Base-by-base conservation (phyloP, 805 yeast species). In the Spathaspora arborariae region DNA sequence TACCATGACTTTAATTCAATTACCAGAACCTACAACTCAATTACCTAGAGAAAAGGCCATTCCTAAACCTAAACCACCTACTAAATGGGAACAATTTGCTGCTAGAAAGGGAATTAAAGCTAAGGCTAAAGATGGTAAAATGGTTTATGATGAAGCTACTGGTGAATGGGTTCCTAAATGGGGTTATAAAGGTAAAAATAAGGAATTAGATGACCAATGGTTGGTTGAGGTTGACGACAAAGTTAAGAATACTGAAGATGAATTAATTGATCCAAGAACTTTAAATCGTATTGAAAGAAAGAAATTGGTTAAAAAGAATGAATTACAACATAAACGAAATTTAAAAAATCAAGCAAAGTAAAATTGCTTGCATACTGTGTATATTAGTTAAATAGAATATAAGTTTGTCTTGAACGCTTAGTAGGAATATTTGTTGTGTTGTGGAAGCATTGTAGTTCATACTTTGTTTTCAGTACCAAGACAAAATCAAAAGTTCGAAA, bases 101-200 rank as follows among this genome's bases (percentile, higher is more conserved):
- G 86, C 86, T 49, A 88, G 81, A 78, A 94, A 94, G 72, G 98
- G 98, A 60, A 94, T 94, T 64, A 76, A 85, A 68, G 79, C 95
- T 70, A 91, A 88, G 76, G 88, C 87, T 50, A 90, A 85, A 65
- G 84, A 87, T 22, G 97, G 96, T 41, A 94, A 88, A 70, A 74
- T 84, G 79, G 89, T 88, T 1, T 94, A 72, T 58, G 96, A 94
- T 66, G 98, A 94, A 66, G 94, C 79, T 26, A 70, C 80, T 24
- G 91, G 92, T 44, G 91, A 90, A 68, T 94, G 99, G 99, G 96
- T 85, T 51, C 92, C 96, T 58, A 92, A 90, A 68, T 94, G 99
- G 99, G 99, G 99, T 50, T 92, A 85, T 74, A 84, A 86, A 54
- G 98, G 98, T 60, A 81, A 82, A 68, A 94, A 94, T 69, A 92